Base-by-base conservation (phyloP, 768 basidiomycete genomes). In the Amanita jacksonii region DNA sequence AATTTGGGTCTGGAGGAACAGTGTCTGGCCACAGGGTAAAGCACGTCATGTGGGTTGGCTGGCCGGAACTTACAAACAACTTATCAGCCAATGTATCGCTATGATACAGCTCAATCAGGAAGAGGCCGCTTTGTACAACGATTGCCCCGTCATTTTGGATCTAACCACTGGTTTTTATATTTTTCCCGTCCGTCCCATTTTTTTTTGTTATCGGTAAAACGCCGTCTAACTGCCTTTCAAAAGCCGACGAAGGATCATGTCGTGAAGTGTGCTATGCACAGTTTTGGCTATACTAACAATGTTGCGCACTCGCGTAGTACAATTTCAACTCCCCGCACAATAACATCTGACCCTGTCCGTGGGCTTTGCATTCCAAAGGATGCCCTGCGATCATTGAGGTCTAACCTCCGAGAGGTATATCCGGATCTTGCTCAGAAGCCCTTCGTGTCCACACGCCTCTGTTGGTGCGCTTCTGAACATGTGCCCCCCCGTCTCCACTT, bases 1-100 rank as follows among this genome's bases (percentile, higher is more conserved):
- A 72, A 73, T 30, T 60, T 81, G 7, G 60, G 64, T 9, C 54
- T 85, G 30, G 63, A 69, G 12, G 56, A 63, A 2, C 65, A 61
- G 18, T 81, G 81, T 49, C 61, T 81, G 6, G 87, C 93, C 1
- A 92, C 88, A 15, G 93, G 92, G 91, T 91, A 50, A 56, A 71
- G 52, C 32, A 5, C 31, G 19, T 19, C 18, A 20, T 38, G 9
- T 32, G 20, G 27, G 4, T 6, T 28, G 10, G 19, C 35, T 15
- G 41, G 13, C 24, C 44, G 10, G 35, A 19, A 16, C 35, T 24
- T 34, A 30, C 18, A 42, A 18, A 19, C 32, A 43, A 23, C 9
- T 20, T n/a, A 20, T 18, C 49, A 94, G 91, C 2, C 92, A 96
- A 62, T 76, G 72, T 45, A 54, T 91, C n/a, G 85, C 76, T 1